Conservation (phyloP, 2,329 filamentous ascomycete species). For the Pseudogymnoascus verrucosus region DNA sequence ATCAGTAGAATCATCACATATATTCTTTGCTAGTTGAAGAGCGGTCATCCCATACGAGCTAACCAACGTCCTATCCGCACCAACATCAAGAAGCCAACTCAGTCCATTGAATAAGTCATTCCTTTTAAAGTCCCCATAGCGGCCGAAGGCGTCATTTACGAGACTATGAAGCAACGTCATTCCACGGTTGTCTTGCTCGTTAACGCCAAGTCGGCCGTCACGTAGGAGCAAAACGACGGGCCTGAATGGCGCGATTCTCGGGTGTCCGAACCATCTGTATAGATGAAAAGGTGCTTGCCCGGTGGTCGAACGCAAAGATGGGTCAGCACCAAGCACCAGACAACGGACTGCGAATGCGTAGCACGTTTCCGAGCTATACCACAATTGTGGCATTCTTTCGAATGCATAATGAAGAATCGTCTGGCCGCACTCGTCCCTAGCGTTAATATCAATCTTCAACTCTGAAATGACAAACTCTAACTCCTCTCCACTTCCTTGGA, state of each 20-base stretch:
- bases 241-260: neutral
- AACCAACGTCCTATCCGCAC: neutral
- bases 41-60: neutral
- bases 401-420: neutral
- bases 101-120: neutral
- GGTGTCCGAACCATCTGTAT: neutral
- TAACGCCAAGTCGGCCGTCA: neutral
- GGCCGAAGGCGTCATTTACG: neutral
- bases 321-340: neutral
- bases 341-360: neutral
- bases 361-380: neutral
- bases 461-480: neutral
- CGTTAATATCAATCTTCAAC: neutral
- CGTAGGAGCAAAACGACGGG: neutral
- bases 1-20: neutral
- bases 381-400: neutral
- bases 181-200: neutral
- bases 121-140: neutral
- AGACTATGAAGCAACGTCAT: neutral
- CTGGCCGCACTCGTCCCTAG: neutral
- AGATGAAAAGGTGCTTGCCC: neutral
- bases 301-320: neutral
- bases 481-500: neutral
- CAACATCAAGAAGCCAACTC: neutral
- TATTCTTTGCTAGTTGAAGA: neutral